Evolutionary conservation across 768 basidiomycete species (phyloP).

Genomic region (Serendipita sp.): DNA sequence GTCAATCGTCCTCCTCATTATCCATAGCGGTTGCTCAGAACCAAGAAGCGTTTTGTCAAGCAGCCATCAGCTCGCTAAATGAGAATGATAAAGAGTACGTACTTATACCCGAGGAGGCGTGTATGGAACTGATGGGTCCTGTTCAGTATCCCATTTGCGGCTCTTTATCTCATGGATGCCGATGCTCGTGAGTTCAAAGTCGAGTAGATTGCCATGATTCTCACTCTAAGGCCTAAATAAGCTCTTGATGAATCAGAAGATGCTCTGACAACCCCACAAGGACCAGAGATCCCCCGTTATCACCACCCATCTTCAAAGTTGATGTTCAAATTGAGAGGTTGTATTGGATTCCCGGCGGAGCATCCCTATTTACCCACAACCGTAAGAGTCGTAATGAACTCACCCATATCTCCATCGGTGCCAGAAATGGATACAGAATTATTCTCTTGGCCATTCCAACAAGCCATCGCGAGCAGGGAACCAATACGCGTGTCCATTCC

Average conservation of each 20-base stretch:
- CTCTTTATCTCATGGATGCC: neutral
- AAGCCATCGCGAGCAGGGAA: neutral
- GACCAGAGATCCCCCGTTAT: neutral
- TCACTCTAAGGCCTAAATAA: neutral
- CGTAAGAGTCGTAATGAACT: slow-evolving; percentile 3
- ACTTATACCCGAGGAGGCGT: neutral
- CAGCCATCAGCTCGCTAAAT: slow-evolving; percentile 8
- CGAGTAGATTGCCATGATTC: neutral
- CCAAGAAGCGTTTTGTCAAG: slow-evolving; percentile 8
- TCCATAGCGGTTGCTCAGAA: slow-evolving; percentile 9
- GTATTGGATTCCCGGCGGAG: slow-evolving; percentile 11
- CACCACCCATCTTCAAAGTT: slow-evolving; percentile 7
- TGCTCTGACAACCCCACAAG: neutral
- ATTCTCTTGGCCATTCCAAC: neutral
- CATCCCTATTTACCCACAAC: slow-evolving; percentile 11
- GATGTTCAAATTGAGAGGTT: slow-evolving; percentile 10
- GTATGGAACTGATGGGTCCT: neutral
- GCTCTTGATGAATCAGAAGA: neutral
- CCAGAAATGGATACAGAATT: neutral
- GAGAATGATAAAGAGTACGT: slow-evolving; percentile 11
- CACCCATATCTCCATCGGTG: neutral
- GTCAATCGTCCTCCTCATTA: neutral
- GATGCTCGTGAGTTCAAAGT: neutral
- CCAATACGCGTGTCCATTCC: slow-evolving; percentile 8
- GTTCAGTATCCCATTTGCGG: slow-evolving; percentile 12